Evolutionary conservation across 2,329 filamentous ascomycete genomes (phyloP).

Genomic region (Catunica adiposa): DNA sequence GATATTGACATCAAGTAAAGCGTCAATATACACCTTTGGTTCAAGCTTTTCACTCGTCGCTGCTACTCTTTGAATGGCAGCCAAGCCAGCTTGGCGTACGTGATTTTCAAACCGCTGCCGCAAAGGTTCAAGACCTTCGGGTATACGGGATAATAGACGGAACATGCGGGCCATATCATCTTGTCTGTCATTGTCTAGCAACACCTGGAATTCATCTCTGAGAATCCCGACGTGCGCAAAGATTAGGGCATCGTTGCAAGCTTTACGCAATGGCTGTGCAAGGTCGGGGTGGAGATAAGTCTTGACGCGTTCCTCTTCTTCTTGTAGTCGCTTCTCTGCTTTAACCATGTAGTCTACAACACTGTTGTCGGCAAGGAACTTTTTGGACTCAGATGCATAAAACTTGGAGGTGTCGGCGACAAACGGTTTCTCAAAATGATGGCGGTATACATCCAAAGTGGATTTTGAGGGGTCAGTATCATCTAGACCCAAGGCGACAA

Average conservation of each 20-base stretch:
- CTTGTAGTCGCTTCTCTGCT: constrained; percentile 71
- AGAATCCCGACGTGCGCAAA: constrained; percentile 73
- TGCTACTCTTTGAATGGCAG: constrained; percentile 80
- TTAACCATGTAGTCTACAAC: constrained; percentile 99
- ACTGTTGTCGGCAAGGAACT: constrained; percentile 90
- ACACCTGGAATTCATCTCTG: constrained; percentile 84
- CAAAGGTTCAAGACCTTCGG: constrained; percentile 78
- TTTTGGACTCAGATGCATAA: constrained; percentile 81
- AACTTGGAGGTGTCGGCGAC: constrained; percentile 68
- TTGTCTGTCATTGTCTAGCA: constrained; percentile 85
- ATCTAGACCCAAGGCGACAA: constrained; percentile 85
- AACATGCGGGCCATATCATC: constrained; percentile 97
- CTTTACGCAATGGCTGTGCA: constrained; percentile 63
- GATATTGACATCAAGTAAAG: constrained; percentile 81
- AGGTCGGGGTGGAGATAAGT: constrained; percentile 90
- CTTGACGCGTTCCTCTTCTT: constrained; percentile 85
- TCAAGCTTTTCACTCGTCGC: constrained; percentile 60
- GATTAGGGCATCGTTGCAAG: constrained; percentile 79
- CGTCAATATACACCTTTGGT: constrained; percentile 92
- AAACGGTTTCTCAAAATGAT: constrained; percentile 86
- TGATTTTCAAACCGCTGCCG: constrained; percentile 79
- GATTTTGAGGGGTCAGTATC: constrained; percentile 86
- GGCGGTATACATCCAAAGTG: constrained; percentile 85
- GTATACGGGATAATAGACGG: constrained; percentile 71
- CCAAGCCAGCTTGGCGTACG: constrained; percentile 74